Evolutionary conservation across 75 land plant genomes (phyloP), one percentile per base, ranked within the genome.

Genomic region (Pseudotsuga menziesii): DNA sequence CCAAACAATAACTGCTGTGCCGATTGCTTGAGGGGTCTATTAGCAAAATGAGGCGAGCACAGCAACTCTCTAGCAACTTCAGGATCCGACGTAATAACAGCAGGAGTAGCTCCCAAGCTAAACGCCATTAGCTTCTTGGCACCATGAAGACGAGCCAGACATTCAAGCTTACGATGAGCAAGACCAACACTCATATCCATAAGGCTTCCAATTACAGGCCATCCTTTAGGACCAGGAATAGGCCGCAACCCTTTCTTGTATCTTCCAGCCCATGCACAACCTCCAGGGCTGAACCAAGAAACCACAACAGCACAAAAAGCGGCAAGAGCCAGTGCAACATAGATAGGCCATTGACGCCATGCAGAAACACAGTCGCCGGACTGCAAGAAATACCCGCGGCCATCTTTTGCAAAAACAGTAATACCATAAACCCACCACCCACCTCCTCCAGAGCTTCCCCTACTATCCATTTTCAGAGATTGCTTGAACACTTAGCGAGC

Each of bases 1-100:
- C 74, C 81, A 66, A 93, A 93, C 81, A 93, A 80, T n/a, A 93
- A 88, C 75, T 66, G 60, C 63, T 80, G 71, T n/a, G 94, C 90
- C 0, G 94, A 89, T n/a, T 87, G 80, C 78, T 93, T 93, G 25
- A 93, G 75, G 0, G 96, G 96, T 52, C 94, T 84, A 60, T 91
- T 82, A 3, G 89, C 89, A 58, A 93, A 91, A 76, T 76, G 26
- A 9, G 88, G 78, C 29, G 80, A 76, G 59, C 77, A 58, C 12
- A 93, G 84, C 75, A 93, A 77, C 79, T 93, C 96, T 0, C 76
- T 59, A 0, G 93, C 88, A 0, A 75, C 76, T 6, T 56, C 22
- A 1, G 93, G 91, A 11, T 88, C 79, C 57, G 82, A 79, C 2
- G 91, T 76, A 20, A 91, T 76, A 2, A 91, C 85, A 23, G 72